Evolutionary conservation across 2,329 filamentous ascomycete species (phyloP).

Genomic region (Alternaria postmessia): DNA sequence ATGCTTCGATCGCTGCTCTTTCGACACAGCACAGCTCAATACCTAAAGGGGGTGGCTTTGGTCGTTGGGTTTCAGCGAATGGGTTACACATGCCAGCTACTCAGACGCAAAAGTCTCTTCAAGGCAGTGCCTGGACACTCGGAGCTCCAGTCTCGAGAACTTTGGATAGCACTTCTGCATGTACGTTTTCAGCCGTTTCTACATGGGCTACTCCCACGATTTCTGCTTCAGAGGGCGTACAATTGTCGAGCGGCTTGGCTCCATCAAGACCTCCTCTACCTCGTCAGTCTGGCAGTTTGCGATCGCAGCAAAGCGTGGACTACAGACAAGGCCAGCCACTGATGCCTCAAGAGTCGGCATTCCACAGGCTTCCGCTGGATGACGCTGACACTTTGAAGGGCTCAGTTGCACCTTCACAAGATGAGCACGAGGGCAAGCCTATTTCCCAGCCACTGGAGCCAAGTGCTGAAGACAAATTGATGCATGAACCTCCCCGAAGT

Average conservation of each 20-base stretch:
- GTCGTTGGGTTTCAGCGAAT: not conserved
- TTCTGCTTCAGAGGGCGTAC: not conserved
- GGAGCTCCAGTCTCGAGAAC: not conserved
- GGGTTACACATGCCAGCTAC: not conserved
- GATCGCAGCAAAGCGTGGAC: not conserved
- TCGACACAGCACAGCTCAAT: not conserved
- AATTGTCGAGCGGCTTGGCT: not conserved
- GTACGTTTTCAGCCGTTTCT: not conserved
- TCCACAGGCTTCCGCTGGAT: too few species aligned
- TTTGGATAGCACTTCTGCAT: not conserved
- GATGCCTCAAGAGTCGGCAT: too few species aligned
- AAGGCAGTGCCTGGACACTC: not conserved
- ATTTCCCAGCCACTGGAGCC: not conserved
- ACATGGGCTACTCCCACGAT: not conserved
- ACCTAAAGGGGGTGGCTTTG: not conserved
- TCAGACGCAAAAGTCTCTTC: not conserved
- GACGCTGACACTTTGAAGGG: too few species aligned
- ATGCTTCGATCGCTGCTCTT: not conserved
- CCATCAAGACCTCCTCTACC: not conserved
- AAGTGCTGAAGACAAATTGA: not conserved
- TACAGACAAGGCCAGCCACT: not conserved
- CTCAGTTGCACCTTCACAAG: too few species aligned
- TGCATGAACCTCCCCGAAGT: not conserved
- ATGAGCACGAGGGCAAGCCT: too few species aligned
- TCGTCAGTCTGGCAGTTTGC: not conserved